Conservation (phyloP, 192 early-diverging fungal genomes). For the Gonapodya prolifera region DNA sequence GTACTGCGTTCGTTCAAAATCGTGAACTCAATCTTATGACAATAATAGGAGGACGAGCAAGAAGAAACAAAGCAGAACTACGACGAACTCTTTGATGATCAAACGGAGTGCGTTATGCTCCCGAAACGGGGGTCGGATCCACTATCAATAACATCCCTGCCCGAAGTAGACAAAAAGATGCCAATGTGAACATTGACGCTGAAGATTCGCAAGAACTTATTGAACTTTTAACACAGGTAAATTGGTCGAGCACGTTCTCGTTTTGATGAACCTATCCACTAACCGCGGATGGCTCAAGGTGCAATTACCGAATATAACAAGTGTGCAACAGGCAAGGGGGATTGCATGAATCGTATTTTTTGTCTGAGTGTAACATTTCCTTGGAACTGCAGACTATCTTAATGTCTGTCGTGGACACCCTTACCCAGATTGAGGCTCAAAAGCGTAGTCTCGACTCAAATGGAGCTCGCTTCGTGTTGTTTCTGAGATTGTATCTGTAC, state of each 20-base stretch:
- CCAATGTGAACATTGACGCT: not conserved
- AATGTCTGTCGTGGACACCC: constrained; percentile 63
- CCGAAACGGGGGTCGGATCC: constrained; percentile 5
- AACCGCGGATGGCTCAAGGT: constrained; percentile 9
- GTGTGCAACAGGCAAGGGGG: constrained; percentile 34
- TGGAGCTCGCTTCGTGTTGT: constrained; percentile 69
- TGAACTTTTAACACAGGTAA: not conserved
- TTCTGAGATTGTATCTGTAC: constrained; percentile 53
- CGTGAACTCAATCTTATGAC: constrained; percentile 9
- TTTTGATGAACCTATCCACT: constrained; percentile 5
- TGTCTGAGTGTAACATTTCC: too few species aligned
- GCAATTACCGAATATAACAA: constrained; percentile 21
- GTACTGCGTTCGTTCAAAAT: not conserved
- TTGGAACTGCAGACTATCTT: constrained; percentile 57
- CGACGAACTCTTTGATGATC: constrained; percentile 43
- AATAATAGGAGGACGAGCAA: constrained; percentile 23
- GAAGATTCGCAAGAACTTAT: not conserved
- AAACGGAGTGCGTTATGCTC: constrained; percentile 10
- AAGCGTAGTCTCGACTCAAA: constrained; percentile 68
- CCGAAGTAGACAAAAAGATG: not conserved
- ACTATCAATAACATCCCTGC: constrained; percentile 12
- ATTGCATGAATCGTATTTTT: too few species aligned
- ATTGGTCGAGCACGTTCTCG: too few species aligned
- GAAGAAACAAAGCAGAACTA: constrained; percentile 23
- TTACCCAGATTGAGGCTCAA: constrained; percentile 57